A percentile compares a stretch with the other conserved stretches of the same genome.
phyloP scores from a whole-genome alignment of 192 early-diverging fungal species.

The Coemansia sp. region DNA sequence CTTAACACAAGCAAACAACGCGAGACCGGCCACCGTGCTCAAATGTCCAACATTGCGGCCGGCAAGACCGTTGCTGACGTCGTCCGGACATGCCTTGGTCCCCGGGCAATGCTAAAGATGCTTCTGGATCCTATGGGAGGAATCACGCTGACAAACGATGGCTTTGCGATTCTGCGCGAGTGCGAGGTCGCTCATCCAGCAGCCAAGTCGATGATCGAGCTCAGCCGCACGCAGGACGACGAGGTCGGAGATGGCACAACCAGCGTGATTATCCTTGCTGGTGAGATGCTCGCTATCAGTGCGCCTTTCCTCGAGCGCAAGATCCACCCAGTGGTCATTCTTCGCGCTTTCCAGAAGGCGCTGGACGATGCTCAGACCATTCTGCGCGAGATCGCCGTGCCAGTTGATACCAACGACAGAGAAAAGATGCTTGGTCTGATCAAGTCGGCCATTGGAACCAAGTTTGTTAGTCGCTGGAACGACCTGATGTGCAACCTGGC shows the following conservation, averaged over 20 bases:
- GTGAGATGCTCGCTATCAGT: slow-evolving; percentile 90
- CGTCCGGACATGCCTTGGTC: slow-evolving; percentile 97
- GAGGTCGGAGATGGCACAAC: slow-evolving; percentile 99
- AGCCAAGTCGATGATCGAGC: slow-evolving; percentile 99
- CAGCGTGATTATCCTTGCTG: slow-evolving; percentile 96
- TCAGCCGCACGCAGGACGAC: slow-evolving; percentile 98
- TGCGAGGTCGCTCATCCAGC: slow-evolving; percentile 99
- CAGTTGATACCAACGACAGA: slow-evolving; percentile 80
- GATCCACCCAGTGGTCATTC: slow-evolving; percentile 97
- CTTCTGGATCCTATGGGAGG: slow-evolving; percentile 99
- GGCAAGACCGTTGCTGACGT: slow-evolving; percentile 99
- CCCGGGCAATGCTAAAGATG: slow-evolving; percentile 99
- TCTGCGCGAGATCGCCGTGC: slow-evolving; percentile 79
- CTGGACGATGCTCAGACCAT: slow-evolving; percentile 88
- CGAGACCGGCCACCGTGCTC: slow-evolving; percentile 94
- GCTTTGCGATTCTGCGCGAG: slow-evolving; percentile 97
- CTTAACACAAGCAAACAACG: slow-evolving; percentile 91
- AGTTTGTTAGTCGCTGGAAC: slow-evolving; percentile 93
- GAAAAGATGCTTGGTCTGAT: slow-evolving; percentile 90
- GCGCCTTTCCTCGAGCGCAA: slow-evolving; percentile 94
- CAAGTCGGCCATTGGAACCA: slow-evolving; percentile 94
- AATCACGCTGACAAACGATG: slow-evolving; percentile 97
- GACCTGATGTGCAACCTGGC: slow-evolving; percentile 98
- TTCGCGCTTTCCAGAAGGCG: slow-evolving; percentile 89
- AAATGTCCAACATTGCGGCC: slow-evolving; percentile 95